Evolutionary conservation across 2,329 filamentous ascomycete species (phyloP), one percentile per base, ranked within the genome.

Genomic region (Ophiostoma angusticollis): DNA sequence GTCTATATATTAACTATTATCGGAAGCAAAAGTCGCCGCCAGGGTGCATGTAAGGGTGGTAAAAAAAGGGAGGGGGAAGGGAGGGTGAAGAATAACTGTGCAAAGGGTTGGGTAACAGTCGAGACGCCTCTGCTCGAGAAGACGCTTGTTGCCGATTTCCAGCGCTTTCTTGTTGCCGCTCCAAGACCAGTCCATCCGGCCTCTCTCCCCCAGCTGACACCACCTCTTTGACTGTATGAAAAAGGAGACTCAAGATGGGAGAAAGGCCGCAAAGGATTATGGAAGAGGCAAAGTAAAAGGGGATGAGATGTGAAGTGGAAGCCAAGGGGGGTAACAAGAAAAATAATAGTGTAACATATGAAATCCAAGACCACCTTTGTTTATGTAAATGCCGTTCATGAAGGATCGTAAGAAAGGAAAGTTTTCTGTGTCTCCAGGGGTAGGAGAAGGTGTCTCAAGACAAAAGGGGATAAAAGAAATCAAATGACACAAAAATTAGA

Each of bases 371-470:
- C 46, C 45, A 45, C 50, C 49, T 47, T 39, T 42, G 43, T 51
- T 35, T 43, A 33, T 39, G 30, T 39, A 42, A 52, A 56, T 55
- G 50, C 52, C 55, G 31, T 54, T 50, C 55, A 60, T 68, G 61
- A 68, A 71, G 65, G 68, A 72, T 70, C 67, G 68, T 72, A 64
- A 68, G 65, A 70, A 71, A 62, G 42, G 37, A 45, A 45, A 42
- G 28, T 32, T 42, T 37, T 37, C 21, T n/a, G 25, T 14, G 18
- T 13, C n/a, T 27, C 28, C 31, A 5, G 12, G 22, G 35, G 9
- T 31, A n/a, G n/a, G 12, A 25, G 14, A 25, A 9, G 19, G 12
- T 7, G 18, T 9, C 6, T 23, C 28, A 31, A 22, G 25, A 30
- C 21, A 35, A 34, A 35, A 31, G 27, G 22, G 29, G 31, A 34